Percentiles rank a stretch among this genome's conserved stretches.
phyloP scores from a whole-genome alignment of 2,329 filamentous ascomycete genomes.

The Diaporthe amygdali region DNA sequence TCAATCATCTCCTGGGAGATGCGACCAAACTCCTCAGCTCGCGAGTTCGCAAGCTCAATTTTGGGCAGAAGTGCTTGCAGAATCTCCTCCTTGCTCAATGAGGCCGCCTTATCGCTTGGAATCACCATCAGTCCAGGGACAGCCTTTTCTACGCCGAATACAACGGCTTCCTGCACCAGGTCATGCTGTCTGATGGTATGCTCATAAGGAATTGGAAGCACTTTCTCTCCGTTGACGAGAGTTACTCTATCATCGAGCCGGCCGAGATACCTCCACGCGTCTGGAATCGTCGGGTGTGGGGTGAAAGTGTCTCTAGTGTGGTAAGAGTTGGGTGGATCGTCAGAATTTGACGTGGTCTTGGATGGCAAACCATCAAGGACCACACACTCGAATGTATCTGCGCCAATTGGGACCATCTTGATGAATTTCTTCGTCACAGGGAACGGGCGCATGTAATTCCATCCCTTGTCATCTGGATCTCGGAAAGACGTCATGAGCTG shows the following conservation, averaged over 20 bases:
- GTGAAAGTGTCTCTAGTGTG: conserved; percentile 50
- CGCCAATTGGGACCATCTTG: conserved; percentile 37
- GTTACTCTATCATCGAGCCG: conserved; percentile 52
- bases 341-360: conserved; percentile 41
- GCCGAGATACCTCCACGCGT: conserved; percentile 50
- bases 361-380: conserved; percentile 37
- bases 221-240: conserved; percentile 54
- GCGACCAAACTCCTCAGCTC: conserved; percentile 56
- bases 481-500: conserved; percentile 61
- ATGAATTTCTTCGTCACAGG: conserved; percentile 47
- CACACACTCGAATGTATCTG: conserved; percentile 38
- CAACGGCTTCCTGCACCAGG: conserved; percentile 59
- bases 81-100: conserved; percentile 44
- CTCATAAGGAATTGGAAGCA: conserved; percentile 53
- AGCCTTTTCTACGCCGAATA: conserved; percentile 60
- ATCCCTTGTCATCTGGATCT: conserved; percentile 53
- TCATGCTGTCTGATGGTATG: conserved; percentile 56
- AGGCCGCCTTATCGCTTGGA: conserved; percentile 46
- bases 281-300: conserved; percentile 44
- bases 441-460: conserved; percentile 58
- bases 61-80: conserved; percentile 54
- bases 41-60: conserved; percentile 55
- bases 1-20: conserved; percentile 59
- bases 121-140: conserved; percentile 61
- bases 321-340: conserved; percentile 50